These are phyloP conservation scores for Penicillium chermesinum DNA, from an alignment of 495 filamentous ascomycete genomes.

Conservation along the genomic window DNA sequence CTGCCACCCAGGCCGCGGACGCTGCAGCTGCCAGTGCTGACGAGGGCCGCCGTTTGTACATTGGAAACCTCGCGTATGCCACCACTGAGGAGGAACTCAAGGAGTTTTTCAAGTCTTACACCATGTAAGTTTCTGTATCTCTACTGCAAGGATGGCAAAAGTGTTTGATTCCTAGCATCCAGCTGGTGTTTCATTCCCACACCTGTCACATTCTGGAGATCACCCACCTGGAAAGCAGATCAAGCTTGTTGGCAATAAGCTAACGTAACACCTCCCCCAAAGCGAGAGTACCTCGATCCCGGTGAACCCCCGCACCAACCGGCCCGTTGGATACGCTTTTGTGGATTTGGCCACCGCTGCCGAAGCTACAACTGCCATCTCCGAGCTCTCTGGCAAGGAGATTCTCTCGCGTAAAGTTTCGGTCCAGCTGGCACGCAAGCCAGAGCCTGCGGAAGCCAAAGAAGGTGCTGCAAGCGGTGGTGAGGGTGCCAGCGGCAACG, in stretches of 20 bases:
- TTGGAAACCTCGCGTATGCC: conserved; percentile 99
- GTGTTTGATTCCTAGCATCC: not conserved
- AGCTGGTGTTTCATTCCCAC: no score
- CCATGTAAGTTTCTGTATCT: conserved; percentile 79
- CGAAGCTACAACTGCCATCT: conserved; percentile 92
- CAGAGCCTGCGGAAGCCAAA: conserved; percentile 77
- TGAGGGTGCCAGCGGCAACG: conserved; percentile 63
- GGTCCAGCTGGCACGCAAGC: conserved; percentile 96
- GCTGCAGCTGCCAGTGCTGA: conserved; percentile 94
- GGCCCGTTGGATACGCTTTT: conserved; percentile 97
- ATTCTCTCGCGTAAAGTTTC: conserved; percentile 98
- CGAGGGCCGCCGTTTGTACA: conserved; percentile 97
- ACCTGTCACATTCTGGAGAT: not conserved
- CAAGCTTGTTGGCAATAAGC: not conserved
- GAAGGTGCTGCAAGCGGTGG: conserved; percentile 62
- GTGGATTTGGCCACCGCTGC: conserved; percentile 91
- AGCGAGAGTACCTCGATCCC: conserved; percentile 98
- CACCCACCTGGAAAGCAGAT: not conserved
- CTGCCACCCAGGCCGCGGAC: conserved; percentile 62
- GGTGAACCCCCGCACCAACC: conserved; percentile 96
- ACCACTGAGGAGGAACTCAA: conserved; percentile 99
- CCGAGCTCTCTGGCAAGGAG: conserved; percentile 90
- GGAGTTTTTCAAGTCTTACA: conserved; percentile 96
- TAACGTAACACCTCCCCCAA: conserved; percentile 19
- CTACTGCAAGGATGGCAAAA: not conserved